These are phyloP conservation scores for Leccinum pellstonianum DNA, from an alignment of 768 basidiomycete genomes.

Conservation along the genomic window DNA sequence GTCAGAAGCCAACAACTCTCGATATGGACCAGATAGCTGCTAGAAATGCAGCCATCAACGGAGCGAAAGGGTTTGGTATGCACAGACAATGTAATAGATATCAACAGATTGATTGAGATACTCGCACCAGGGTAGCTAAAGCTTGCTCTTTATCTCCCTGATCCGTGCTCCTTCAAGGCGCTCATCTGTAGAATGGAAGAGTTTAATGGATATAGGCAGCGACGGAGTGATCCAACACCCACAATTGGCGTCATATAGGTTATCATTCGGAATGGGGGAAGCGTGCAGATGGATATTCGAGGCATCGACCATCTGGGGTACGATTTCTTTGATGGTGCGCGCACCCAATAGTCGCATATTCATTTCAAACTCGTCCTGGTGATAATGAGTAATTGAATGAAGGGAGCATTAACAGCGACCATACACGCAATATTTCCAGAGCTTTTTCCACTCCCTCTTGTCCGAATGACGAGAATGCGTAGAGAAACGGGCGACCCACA, in stretches of 20 bases:
- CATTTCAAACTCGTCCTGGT: constrained; percentile 97
- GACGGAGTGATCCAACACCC: constrained; percentile 32
- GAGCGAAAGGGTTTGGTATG: neutral
- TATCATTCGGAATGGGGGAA: constrained; percentile 66
- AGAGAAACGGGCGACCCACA: constrained; percentile 83
- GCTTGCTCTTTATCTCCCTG: constrained; percentile 38
- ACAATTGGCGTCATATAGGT: constrained; percentile 83
- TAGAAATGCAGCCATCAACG: neutral
- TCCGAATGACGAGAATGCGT: constrained; percentile 88
- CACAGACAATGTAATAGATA: neutral
- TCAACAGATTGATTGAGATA: neutral
- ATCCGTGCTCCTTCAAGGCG: constrained; percentile 43
- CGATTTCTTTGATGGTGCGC: constrained; percentile 71
- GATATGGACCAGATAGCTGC: neutral
- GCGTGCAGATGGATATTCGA: constrained; percentile 65
- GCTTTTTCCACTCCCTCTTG: constrained; percentile 83
- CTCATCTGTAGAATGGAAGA: constrained; percentile 37
- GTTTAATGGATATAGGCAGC: neutral
- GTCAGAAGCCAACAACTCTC: neutral
- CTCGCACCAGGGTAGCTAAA: constrained; percentile 25
- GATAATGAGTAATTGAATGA: neutral
- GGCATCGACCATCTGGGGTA: constrained; percentile 88
- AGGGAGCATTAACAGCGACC: constrained; percentile 13
- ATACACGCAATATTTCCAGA: constrained; percentile 71
- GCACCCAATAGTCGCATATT: constrained; percentile 93